Percentiles rank a stretch among this genome's conserved stretches.
These are phyloP conservation scores for Amanita rubescens DNA, from an alignment of 768 basidiomycete genomes.

Conservation along the genomic window DNA sequence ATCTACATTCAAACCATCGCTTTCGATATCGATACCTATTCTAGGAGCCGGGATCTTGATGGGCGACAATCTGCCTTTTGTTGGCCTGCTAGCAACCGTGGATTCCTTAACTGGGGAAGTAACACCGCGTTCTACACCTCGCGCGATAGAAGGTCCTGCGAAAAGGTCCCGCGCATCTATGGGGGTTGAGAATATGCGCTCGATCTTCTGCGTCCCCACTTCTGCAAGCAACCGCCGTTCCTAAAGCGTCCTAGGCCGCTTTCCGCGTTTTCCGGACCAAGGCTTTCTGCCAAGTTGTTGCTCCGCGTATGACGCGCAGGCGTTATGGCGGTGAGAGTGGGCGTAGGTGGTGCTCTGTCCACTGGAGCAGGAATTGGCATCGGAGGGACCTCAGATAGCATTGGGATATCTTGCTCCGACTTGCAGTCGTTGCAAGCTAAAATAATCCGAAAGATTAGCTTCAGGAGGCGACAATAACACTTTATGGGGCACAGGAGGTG, in stretches of 20 bases:
- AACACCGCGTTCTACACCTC: neutral
- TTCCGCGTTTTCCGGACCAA: conserved; percentile 19
- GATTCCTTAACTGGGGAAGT: neutral
- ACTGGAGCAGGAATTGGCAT: conserved; percentile 12
- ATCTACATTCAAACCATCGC: conserved; percentile 23
- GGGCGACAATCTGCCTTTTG: conserved; percentile 2
- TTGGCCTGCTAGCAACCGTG: conserved; percentile 7
- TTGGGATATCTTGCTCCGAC: neutral
- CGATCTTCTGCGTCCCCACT: conserved; percentile 60
- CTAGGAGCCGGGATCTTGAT: conserved; percentile 25
- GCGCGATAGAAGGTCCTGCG: conserved; percentile 5
- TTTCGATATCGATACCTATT: conserved; percentile 27
- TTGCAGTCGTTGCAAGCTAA: conserved; percentile 15
- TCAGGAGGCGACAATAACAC: neutral
- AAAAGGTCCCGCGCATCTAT: conserved; percentile 25
- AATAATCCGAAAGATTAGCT: conserved; percentile 19
- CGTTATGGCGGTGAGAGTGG: conserved; percentile 36
- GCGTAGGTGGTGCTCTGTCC: conserved; percentile 43
- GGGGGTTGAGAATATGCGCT: conserved; percentile 21
- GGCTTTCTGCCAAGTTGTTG: conserved; percentile 13
- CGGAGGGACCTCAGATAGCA: neutral
- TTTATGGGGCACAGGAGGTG: conserved; percentile 39
- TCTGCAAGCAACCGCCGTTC: conserved; percentile 62
- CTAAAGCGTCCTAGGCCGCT: conserved; percentile 67
- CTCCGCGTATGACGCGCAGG: conserved; percentile 12